phyloP scores from a whole-genome alignment of 139 green algal species.

The Picochlorum sp. region DNA sequence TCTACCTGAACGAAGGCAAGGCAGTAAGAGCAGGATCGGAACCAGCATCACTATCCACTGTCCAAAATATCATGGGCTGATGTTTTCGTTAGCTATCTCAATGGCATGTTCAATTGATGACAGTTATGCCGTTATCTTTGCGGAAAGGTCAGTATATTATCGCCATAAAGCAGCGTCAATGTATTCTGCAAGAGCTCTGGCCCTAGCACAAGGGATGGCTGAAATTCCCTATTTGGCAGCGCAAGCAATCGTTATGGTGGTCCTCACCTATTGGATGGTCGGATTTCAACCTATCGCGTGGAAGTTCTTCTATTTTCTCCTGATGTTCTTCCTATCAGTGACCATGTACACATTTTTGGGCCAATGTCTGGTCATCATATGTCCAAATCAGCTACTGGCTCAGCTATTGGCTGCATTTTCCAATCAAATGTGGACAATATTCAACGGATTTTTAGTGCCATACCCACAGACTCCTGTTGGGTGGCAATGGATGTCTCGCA shows the following conservation, averaged over 20 bases:
- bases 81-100: conserved; percentile 26
- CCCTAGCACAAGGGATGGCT: neutral
- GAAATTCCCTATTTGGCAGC: conserved; percentile 21
- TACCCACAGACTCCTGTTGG: conserved; percentile 56
- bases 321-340: conserved; percentile 22
- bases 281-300: conserved; percentile 24
- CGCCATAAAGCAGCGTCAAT: conserved; percentile 28
- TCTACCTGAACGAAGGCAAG: conserved; percentile 30
- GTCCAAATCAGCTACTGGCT: conserved; percentile 28
- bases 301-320: conserved; percentile 31
- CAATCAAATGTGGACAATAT: conserved; percentile 46
- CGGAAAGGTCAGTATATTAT: conserved; percentile 28
- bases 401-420: conserved; percentile 16
- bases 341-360: conserved; percentile 26
- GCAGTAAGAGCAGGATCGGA: neutral
- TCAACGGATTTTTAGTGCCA: conserved; percentile 65
- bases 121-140: conserved; percentile 8
- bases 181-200: conserved; percentile 17
- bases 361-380: conserved; percentile 17
- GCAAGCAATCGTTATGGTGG: conserved; percentile 25
- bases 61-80: conserved; percentile 46
- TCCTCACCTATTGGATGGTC: conserved; percentile 32
- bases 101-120: conserved; percentile 51
- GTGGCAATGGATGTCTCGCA: conserved; percentile 63
- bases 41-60: conserved; percentile 6